phyloP scores from a whole-genome alignment of 495 filamentous ascomycete species.

The Aspergillus cristatus region DNA sequence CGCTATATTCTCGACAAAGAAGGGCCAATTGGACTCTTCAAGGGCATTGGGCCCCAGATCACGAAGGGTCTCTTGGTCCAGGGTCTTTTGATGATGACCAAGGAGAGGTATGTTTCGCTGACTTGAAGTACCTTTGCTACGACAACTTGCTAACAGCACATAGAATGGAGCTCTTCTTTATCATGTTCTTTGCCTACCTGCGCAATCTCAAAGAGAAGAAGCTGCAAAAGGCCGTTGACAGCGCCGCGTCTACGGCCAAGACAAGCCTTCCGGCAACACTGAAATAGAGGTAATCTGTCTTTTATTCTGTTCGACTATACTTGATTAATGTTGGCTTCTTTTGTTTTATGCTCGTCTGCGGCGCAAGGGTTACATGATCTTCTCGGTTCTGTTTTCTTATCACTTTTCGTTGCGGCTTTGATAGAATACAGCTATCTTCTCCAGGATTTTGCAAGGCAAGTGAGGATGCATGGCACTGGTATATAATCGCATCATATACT shows the following conservation, averaged over 20 bases:
- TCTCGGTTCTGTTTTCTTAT: too few relatives aligned
- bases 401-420: too few relatives aligned
- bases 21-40: slow-evolving; percentile 75
- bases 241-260: slow-evolving; percentile 28
- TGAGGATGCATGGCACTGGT: too few relatives aligned
- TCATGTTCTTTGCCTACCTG: slow-evolving; percentile 77
- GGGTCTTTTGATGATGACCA: slow-evolving; percentile 97
- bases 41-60: slow-evolving; percentile 92
- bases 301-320: background rate
- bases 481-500: too few relatives aligned
- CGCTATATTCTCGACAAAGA: slow-evolving; percentile 82
- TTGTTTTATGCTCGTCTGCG: slow-evolving; percentile 2
- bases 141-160: slow-evolving; percentile 16
- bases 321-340: slow-evolving; percentile 1
- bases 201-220: slow-evolving; percentile 60
- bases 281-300: slow-evolving; percentile 21
- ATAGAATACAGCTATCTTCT: too few relatives aligned
- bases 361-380: too few relatives aligned
- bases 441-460: too few relatives aligned
- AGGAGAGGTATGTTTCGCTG: slow-evolving; percentile 65
- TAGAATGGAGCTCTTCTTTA: slow-evolving; percentile 84
- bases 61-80: slow-evolving; percentile 90
- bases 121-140: background rate
- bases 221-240: slow-evolving; percentile 55
- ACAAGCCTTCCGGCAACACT: slow-evolving; percentile 35